phyloP scores from a whole-genome alignment of 805 yeast species.

The Candida boleticola region DNA sequence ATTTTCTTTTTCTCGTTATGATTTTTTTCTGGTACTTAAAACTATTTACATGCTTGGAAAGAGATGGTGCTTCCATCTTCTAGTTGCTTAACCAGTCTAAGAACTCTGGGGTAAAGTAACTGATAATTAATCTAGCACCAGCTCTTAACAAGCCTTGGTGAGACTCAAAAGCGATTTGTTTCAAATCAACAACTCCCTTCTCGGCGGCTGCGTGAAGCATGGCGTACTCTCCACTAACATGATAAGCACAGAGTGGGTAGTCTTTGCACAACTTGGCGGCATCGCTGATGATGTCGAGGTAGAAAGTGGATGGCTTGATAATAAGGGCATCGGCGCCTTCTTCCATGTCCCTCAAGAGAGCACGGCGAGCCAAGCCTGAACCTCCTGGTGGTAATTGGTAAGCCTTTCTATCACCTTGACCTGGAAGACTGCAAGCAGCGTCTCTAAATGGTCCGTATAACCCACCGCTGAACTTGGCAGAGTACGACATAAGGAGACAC shows the following conservation, averaged over 20 bases:
- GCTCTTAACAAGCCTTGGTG: slow-evolving; percentile 93
- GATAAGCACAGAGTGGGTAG: slow-evolving; percentile 91
- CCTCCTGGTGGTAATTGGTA: slow-evolving; percentile 95
- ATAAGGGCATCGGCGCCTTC: slow-evolving; percentile 97
- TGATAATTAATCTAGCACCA: slow-evolving; percentile 87
- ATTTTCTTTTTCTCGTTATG: too few relatives aligned
- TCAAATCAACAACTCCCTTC: slow-evolving; percentile 85
- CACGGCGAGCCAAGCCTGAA: slow-evolving; percentile 90
- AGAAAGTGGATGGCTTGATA: slow-evolving; percentile 94
- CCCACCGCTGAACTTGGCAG: slow-evolving; percentile 90
- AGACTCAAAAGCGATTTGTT: slow-evolving; percentile 78
- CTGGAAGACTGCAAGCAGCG: slow-evolving; percentile 91
- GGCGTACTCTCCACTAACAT: slow-evolving; percentile 95
- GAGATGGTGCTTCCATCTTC: background rate
- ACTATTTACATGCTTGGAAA: slow-evolving; percentile 1
- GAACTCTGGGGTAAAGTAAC: slow-evolving; percentile 94
- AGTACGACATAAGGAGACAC: slow-evolving; percentile 86
- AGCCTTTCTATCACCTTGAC: slow-evolving; percentile 85
- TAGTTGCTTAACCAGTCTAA: slow-evolving; percentile 77
- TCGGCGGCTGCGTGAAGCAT: slow-evolving; percentile 99
- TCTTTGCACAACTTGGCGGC: slow-evolving; percentile 80
- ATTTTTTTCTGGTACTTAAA: too few relatives aligned
- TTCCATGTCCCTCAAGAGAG: slow-evolving; percentile 74
- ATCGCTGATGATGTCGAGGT: slow-evolving; percentile 85
- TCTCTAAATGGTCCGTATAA: slow-evolving; percentile 97